phyloP scores from a whole-genome alignment of 768 basidiomycete genomes.

The Pleurotus sapidus region DNA sequence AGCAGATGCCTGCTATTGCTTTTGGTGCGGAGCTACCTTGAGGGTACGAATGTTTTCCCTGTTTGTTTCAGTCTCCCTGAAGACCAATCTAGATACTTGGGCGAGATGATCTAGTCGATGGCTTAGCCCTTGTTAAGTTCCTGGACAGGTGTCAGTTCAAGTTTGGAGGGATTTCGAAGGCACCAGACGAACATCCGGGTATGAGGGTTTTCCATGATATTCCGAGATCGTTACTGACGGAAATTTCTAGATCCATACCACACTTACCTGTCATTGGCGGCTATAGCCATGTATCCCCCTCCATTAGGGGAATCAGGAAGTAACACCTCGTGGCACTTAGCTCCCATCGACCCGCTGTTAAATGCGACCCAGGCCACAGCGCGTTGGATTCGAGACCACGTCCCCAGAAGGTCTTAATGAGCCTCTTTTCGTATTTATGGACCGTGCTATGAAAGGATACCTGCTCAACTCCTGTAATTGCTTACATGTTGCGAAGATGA shows the following conservation, averaged over 20 bases:
- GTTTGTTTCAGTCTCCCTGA: slow-evolving; percentile 1
- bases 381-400: slow-evolving; percentile 60
- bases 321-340: slow-evolving; percentile 51
- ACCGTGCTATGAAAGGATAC: no score
- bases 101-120: slow-evolving; percentile 53
- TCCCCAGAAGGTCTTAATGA: slow-evolving; percentile 30
- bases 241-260: slow-evolving; percentile 80
- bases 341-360: slow-evolving; percentile 61
- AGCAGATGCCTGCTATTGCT: slow-evolving; percentile 93
- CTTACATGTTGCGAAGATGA: not conserved
- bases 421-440: not conserved
- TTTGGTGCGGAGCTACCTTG: slow-evolving; percentile 88
- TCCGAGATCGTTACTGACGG: not conserved
- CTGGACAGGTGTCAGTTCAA: slow-evolving; percentile 80
- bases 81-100: slow-evolving; percentile 60
- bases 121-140: slow-evolving; percentile 54
- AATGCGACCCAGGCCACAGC: slow-evolving; percentile 70
- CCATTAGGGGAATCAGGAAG: slow-evolving; percentile 22
- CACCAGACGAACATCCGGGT: slow-evolving; percentile 81
- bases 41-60: slow-evolving; percentile 42
- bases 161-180: slow-evolving; percentile 87
- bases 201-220: slow-evolving; percentile 10
- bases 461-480: not conserved
- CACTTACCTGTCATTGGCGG: slow-evolving; percentile 87
- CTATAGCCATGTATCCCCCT: slow-evolving; percentile 67